Conservation (phyloP, 2,329 filamentous ascomycete species). For the Corinectria fuckeliana region DNA sequence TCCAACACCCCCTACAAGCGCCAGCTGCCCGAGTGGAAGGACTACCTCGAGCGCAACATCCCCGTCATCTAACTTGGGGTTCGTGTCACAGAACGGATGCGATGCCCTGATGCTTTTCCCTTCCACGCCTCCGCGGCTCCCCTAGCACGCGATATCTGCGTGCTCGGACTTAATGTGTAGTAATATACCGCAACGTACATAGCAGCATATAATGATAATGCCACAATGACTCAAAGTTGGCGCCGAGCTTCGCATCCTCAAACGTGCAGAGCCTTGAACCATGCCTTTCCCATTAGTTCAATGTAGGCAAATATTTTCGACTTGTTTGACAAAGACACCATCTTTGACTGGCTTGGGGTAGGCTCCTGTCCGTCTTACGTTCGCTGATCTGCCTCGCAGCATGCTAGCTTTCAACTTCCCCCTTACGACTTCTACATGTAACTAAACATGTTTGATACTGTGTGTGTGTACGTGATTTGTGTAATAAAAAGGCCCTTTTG, state of each 20-base stretch:
- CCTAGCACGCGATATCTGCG: neutral
- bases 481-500: too few species aligned
- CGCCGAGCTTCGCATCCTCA: neutral
- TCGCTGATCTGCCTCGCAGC: too few species aligned
- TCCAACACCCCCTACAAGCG: constrained; percentile 54
- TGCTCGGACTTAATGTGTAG: neutral
- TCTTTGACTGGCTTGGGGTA: too few species aligned
- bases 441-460: too few species aligned
- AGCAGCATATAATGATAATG: constrained; percentile 22
- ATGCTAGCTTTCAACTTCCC: too few species aligned
- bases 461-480: too few species aligned
- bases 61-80: constrained; percentile 42
- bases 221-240: constrained; percentile 4
- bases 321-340: too few species aligned
- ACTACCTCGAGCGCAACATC: constrained; percentile 55
- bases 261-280: neutral
- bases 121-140: neutral
- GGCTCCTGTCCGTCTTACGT: too few species aligned
- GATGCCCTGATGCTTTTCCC: neutral
- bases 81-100: constrained; percentile 27
- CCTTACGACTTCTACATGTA: too few species aligned
- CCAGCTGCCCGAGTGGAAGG: constrained; percentile 58
- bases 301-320: too few species aligned
- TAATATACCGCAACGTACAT: constrained; percentile 11
- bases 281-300: neutral